phyloP scores from a whole-genome alignment of 768 basidiomycete genomes.

The Lactarius tabidus region DNA sequence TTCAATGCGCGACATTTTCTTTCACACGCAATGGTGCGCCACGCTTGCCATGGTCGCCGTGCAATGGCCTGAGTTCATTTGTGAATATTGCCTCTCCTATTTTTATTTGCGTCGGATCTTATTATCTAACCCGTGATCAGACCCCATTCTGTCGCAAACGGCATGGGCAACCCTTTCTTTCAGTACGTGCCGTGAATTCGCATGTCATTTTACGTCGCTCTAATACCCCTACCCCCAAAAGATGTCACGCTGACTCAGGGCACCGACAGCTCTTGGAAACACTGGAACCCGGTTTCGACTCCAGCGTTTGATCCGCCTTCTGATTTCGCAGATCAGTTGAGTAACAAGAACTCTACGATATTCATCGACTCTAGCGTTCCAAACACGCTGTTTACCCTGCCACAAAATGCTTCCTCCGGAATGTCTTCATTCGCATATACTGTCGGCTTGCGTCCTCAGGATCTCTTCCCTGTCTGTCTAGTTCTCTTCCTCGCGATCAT shows the following conservation, averaged over 20 bases:
- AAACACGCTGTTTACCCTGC: conserved; percentile 73
- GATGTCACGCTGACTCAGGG: conserved; percentile 69
- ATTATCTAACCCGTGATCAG: conserved; percentile 37
- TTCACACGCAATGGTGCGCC: conserved; percentile 91
- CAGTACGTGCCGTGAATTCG: conserved; percentile 42
- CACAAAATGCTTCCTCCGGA: conserved; percentile 56
- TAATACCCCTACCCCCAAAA: conserved; percentile 30
- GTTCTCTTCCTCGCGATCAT: conserved; percentile 77
- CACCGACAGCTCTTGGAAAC: conserved; percentile 39
- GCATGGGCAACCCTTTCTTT: conserved; percentile 84
- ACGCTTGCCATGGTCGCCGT: conserved; percentile 91
- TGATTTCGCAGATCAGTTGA: conserved; percentile 69
- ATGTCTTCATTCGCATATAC: conserved; percentile 82
- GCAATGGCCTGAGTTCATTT: conserved; percentile 89
- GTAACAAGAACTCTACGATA: conserved; percentile 65
- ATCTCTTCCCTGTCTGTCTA: conserved; percentile 81
- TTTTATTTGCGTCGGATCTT: background rate
- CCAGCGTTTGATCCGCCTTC: conserved; percentile 59
- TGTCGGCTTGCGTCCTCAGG: conserved; percentile 75
- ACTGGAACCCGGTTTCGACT: conserved; percentile 64
- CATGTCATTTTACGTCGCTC: background rate
- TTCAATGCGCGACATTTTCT: conserved; percentile 85
- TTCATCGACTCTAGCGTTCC: conserved; percentile 65
- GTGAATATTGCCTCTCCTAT: conserved; percentile 43
- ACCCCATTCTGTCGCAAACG: conserved; percentile 84